Conservation (phyloP, 1,284 basidiomycete genomes). For the Leccinum angustisporum region DNA sequence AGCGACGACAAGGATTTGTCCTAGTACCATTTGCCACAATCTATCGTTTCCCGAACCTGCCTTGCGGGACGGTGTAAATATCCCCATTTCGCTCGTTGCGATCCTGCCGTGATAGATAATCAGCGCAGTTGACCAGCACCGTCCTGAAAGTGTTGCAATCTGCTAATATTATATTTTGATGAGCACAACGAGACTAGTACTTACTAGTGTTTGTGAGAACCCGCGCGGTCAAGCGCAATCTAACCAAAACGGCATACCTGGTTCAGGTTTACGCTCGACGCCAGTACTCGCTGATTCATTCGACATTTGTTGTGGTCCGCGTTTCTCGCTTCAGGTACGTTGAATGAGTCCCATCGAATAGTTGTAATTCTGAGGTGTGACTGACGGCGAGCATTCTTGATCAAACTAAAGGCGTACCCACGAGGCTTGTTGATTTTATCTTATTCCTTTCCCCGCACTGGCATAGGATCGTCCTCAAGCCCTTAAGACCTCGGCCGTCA, state of each 20-base stretch:
- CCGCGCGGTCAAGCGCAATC: background rate
- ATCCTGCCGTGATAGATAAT: conserved; percentile 5
- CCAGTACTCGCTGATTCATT: background rate
- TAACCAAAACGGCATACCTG: background rate
- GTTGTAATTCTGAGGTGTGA: background rate
- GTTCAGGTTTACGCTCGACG: background rate
- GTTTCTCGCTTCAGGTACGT: conserved; percentile 2
- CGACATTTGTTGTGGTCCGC: background rate
- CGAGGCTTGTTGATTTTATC: background rate
- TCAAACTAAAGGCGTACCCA: background rate
- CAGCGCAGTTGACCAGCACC: background rate
- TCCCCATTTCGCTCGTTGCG: background rate
- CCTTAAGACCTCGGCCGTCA: background rate
- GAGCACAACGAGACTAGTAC: background rate
- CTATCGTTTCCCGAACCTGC: background rate
- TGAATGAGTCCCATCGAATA: background rate
- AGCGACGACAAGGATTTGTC: background rate
- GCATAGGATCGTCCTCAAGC: background rate
- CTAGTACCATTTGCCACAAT: background rate
- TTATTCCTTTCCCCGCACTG: background rate
- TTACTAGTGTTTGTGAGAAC: background rate
- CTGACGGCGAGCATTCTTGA: background rate
- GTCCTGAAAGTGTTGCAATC: background rate
- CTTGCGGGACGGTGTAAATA: background rate
- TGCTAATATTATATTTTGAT: background rate